A percentile compares a stretch with the other conserved stretches of the same genome.
phyloP scores from a whole-genome alignment of 2,329 filamentous ascomycete genomes.

The Akanthomyces uredinophilus region DNA sequence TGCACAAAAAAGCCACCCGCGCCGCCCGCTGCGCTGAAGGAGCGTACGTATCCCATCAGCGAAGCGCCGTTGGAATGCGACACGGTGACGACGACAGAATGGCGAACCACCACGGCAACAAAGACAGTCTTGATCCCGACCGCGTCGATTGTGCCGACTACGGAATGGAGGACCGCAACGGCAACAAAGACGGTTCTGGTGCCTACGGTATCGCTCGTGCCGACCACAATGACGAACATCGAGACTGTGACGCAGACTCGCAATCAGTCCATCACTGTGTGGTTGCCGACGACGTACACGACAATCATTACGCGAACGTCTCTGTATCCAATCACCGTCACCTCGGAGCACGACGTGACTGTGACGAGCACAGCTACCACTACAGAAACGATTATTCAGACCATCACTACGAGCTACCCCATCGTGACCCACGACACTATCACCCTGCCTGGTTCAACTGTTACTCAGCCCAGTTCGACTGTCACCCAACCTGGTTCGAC shows the following conservation, averaged over 20 bases:
- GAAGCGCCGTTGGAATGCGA: constrained; percentile 4
- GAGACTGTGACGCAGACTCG: neutral
- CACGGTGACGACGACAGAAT: constrained; percentile 15
- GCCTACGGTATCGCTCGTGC: neutral
- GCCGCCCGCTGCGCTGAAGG: neutral
- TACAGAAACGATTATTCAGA: constrained; percentile 14
- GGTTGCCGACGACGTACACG: constrained; percentile 11
- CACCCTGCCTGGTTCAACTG: constrained; percentile 15
- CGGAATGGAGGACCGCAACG: constrained; percentile 10
- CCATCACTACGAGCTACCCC: constrained; percentile 25
- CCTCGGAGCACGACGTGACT: neutral
- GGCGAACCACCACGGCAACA: constrained; percentile 7
- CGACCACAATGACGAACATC: neutral
- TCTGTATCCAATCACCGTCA: neutral
- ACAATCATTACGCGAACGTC: neutral
- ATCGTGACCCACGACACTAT: constrained; percentile 28
- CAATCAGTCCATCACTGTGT: constrained; percentile 6
- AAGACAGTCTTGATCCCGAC: constrained; percentile 14
- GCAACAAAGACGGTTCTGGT: constrained; percentile 13
- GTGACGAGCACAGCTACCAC: constrained; percentile 1
- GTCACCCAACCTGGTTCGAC: constrained; percentile 16
- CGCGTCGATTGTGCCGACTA: neutral
- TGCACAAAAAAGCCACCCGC: constrained; percentile 6
- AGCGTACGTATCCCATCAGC: neutral
- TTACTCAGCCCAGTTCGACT: constrained; percentile 15